These are phyloP conservation scores for Ceratopteris richardii DNA, from an alignment of 75 land plant species.

Conservation along the genomic window DNA sequence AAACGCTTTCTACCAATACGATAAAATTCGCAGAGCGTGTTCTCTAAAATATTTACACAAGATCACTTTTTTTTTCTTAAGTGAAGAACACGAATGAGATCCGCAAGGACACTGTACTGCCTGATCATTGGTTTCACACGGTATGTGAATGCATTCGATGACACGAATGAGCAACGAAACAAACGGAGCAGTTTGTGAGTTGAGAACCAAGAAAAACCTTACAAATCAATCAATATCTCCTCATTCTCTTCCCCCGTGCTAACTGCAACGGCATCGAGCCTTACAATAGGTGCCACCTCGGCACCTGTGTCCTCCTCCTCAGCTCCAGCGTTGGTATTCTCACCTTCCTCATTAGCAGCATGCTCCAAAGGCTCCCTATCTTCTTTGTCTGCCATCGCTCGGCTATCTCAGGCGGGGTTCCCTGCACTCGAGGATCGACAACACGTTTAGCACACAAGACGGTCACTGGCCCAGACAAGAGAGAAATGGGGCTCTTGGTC, in stretches of 20 bases:
- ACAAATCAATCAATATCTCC: slow-evolving; percentile 62
- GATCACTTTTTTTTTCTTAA: not conserved
- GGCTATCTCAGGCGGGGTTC: no score
- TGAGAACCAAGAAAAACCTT: slow-evolving; percentile 1
- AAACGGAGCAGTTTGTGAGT: not conserved
- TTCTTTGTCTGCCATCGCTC: no score
- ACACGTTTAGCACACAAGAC: no score
- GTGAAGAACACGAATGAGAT: not conserved
- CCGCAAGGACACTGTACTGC: no score
- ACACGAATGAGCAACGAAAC: not conserved
- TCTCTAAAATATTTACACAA: not conserved
- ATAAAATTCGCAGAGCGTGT: not conserved
- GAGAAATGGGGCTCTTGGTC: no score
- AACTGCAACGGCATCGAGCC: slow-evolving; percentile 56
- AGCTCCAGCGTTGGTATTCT: slow-evolving; percentile 15
- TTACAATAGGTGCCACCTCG: no score
- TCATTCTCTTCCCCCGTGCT: slow-evolving; percentile 73
- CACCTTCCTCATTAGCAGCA: slow-evolving; percentile 8
- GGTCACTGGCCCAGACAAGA: no score
- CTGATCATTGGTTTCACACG: not conserved
- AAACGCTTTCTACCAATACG: no score
- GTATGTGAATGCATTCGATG: not conserved
- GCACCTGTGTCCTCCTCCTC: slow-evolving; percentile 80
- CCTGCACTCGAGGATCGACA: no score
- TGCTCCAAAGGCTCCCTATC: not conserved